A percentile compares a stretch with the other conserved stretches of the same genome.
These are phyloP conservation scores for Eucalyptus urophylla DNA, from an alignment of 345 rosid species.

Conservation along the genomic window DNA sequence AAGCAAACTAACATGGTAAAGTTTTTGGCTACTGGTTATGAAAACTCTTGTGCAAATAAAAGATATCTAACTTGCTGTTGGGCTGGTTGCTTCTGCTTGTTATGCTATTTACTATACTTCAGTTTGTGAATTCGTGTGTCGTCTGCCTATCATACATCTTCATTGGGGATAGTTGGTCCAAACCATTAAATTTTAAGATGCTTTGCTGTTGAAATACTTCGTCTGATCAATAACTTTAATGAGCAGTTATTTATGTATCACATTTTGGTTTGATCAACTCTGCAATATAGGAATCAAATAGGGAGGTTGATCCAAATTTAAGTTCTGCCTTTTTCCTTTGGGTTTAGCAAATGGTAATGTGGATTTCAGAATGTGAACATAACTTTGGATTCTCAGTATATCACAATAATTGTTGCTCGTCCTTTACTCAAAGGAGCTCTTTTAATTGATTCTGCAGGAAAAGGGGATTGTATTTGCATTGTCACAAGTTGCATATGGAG, in stretches of 20 bases:
- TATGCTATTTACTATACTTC: too few species aligned
- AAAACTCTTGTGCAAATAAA: too few species aligned
- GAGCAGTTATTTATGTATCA: background rate
- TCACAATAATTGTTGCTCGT: background rate
- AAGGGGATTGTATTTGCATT: conserved; percentile 55
- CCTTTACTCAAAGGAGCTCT: background rate
- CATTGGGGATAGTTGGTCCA: background rate
- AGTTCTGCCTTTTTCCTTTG: background rate
- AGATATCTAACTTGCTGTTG: too few species aligned
- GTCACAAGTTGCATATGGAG: conserved; percentile 82
- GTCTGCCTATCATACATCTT: background rate
- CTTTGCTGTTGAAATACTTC: background rate
- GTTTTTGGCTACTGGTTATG: too few species aligned
- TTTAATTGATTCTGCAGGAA: conserved; percentile 29
- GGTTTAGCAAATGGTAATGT: background rate
- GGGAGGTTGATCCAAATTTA: background rate
- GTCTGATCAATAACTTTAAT: background rate
- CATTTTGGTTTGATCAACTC: background rate
- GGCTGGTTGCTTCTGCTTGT: too few species aligned
- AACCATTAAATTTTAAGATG: background rate
- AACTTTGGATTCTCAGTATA: background rate
- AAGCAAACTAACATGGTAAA: too few species aligned
- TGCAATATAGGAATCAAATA: background rate
- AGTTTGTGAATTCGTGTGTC: too few species aligned
- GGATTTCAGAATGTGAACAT: background rate